A percentile compares a stretch with the other conserved stretches of the same genome.
These are phyloP conservation scores for Didymella keratinophila DNA, from an alignment of 2,329 filamentous ascomycete genomes.

Conservation along the genomic window DNA sequence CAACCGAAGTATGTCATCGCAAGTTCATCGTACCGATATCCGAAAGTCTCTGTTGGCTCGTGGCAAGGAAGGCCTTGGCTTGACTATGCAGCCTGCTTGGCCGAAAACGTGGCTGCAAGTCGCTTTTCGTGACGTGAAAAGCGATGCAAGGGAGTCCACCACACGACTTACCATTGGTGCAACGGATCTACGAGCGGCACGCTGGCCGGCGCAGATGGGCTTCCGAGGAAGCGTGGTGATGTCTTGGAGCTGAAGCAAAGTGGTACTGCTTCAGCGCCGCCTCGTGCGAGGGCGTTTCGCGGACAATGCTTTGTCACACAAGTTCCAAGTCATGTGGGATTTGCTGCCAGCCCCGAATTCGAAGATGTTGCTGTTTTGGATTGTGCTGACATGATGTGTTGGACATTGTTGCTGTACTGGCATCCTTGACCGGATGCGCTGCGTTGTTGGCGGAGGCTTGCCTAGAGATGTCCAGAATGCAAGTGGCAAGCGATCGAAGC, in stretches of 20 bases:
- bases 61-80: slow-evolving; percentile 15
- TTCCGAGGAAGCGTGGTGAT: slow-evolving; percentile 4
- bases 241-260: slow-evolving; percentile 10
- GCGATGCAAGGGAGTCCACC: slow-evolving; percentile 9
- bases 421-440: background rate
- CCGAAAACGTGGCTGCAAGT: slow-evolving; percentile 17
- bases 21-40: background rate
- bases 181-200: slow-evolving; percentile 3
- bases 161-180: slow-evolving; percentile 2
- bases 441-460: slow-evolving; percentile 8
- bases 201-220: slow-evolving; percentile 1
- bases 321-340: background rate
- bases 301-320: background rate
- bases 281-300: slow-evolving; percentile 6
- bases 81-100: slow-evolving; percentile 10
- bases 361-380: background rate
- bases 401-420: background rate
- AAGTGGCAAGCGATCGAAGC: slow-evolving; percentile 8
- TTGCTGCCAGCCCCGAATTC: slow-evolving; percentile 4
- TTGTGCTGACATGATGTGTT: background rate
- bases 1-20: background rate
- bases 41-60: background rate
- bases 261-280: slow-evolving; percentile 13
- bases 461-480: slow-evolving; percentile 3
- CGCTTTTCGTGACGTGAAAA: slow-evolving; percentile 7